Evolutionary conservation across 306 rosid genomes (phyloP), one percentile per base, ranked within the genome.

Genomic region (Hippophae rhamnoides): DNA sequence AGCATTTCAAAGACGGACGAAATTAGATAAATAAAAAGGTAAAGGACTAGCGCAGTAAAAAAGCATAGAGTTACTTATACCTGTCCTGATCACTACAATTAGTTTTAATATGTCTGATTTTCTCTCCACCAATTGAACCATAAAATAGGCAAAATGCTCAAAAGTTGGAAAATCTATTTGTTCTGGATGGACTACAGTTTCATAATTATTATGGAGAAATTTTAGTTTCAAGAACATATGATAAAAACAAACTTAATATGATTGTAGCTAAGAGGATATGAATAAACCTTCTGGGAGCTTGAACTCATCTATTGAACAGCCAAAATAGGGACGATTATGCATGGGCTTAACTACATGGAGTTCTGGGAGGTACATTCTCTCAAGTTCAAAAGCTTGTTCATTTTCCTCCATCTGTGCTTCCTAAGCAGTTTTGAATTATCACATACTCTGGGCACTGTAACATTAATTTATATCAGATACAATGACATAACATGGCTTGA

Each of bases 331-430:
- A 53, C 23, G 70, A 45, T 44, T 62, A 44, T 74, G 57, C 31
- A 57, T 43, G 66, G 57, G 62, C 41, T 77, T 72, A 7, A 65
- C 54, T 6, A 62, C 52, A 10, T 58, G 68, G 58, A 67, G 57
- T 52, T 76, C 71, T 0, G 75, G 64, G 52, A 57, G 25, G 7
- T 14, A 66, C 50, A 56, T 59, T 57, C 75, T 65, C 60, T 78
- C 82, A 26, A 54, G 57, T 31, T 78, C 73, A 5, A 57, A 63
- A 9, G 68, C 76, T 56, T 61, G 65, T 60, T 79, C 78, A 41
- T 68, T 57, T 10, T 72, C 84, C 61, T 64, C 72, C 2, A 68
- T 64, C 53, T 68, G 43, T 64, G 67, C 75, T 72, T 75, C 43
- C 78, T 57, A 11, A 64, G 65, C 13, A 74, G 43, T 41, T 74